phyloP scores from a whole-genome alignment of 2,329 filamentous ascomycete species.

The Aspergillus oerlinghausenensis region DNA sequence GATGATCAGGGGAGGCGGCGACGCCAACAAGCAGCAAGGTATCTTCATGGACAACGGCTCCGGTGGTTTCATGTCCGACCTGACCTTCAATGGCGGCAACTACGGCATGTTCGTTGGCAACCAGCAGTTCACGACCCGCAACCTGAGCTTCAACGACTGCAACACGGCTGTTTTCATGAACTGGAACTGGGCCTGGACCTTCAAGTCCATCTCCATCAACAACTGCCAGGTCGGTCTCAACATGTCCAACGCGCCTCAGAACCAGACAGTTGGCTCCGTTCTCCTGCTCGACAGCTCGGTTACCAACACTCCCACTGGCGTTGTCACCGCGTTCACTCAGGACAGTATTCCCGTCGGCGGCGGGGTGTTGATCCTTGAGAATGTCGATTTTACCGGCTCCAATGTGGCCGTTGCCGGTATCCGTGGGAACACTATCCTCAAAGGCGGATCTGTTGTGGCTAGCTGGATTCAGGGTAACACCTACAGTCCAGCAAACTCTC shows the following conservation, averaged over 20 bases:
- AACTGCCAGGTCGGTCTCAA: constrained; percentile 72
- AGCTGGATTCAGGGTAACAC: constrained; percentile 77
- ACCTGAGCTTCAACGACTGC: constrained; percentile 76
- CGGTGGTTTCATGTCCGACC: constrained; percentile 77
- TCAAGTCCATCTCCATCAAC: constrained; percentile 71
- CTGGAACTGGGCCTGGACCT: constrained; percentile 86
- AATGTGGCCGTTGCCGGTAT: constrained; percentile 60
- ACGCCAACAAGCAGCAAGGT: constrained; percentile 65
- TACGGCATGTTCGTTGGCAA: constrained; percentile 76
- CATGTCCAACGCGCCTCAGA: constrained; percentile 62
- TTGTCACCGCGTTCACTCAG: constrained; percentile 69
- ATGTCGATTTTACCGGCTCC: constrained; percentile 75
- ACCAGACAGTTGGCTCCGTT: constrained; percentile 80
- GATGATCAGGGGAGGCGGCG: constrained; percentile 64
- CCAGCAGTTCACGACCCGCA: constrained; percentile 83
- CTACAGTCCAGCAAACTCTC: constrained; percentile 47
- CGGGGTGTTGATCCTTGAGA: constrained; percentile 79
- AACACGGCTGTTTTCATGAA: constrained; percentile 82
- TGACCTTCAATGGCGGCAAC: constrained; percentile 77
- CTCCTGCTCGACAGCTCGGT: constrained; percentile 77
- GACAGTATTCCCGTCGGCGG: constrained; percentile 63
- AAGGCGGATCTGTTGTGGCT: constrained; percentile 63
- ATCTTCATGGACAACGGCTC: constrained; percentile 84
- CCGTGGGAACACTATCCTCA: constrained; percentile 58
- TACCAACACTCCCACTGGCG: constrained; percentile 67